phyloP scores from a whole-genome alignment of 106 monocot species.

The Alisma plantagoaquatica region DNA sequence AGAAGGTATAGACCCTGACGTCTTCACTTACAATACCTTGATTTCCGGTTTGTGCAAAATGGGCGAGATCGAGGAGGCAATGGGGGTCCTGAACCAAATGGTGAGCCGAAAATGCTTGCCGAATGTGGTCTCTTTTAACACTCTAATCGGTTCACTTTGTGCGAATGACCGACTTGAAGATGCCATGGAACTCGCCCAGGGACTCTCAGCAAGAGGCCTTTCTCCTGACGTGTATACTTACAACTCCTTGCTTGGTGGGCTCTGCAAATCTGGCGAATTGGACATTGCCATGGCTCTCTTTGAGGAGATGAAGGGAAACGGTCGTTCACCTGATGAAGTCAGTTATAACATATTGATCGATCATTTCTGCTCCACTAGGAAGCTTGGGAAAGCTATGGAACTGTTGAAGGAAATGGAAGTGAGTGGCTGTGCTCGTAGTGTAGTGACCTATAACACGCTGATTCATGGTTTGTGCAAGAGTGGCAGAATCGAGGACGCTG shows the following conservation, averaged over 20 bases:
- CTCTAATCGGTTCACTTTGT: conserved; percentile 63
- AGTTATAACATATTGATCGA: conserved; percentile 83
- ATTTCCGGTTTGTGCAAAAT: conserved; percentile 60
- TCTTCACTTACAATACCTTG: conserved; percentile 70
- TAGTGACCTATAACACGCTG: conserved; percentile 77
- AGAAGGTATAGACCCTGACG: conserved; percentile 65
- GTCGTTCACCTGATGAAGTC: conserved; percentile 61
- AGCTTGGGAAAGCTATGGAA: conserved; percentile 45
- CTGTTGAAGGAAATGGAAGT: conserved; percentile 82
- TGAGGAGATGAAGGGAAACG: conserved; percentile 73
- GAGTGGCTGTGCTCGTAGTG: conserved; percentile 60
- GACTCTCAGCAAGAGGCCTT: conserved; percentile 54
- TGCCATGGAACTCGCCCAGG: conserved; percentile 72
- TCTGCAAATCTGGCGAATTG: conserved; percentile 47
- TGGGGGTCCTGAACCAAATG: conserved; percentile 55
- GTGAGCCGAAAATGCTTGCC: conserved; percentile 54
- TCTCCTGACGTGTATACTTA: conserved; percentile 64
- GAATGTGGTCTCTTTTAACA: conserved; percentile 77
- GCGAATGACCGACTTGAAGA: conserved; percentile 51
- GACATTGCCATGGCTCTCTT: conserved; percentile 51
- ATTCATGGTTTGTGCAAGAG: conserved; percentile 90
- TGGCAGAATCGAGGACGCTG: conserved; percentile 59
- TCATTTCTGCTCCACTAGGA: conserved; percentile 43
- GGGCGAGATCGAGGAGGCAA: conserved; percentile 63
- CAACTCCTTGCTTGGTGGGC: conserved; percentile 68